A percentile compares a stretch with the other conserved stretches of the same genome.
These are phyloP conservation scores for Dentipellis fragilis DNA, from an alignment of 768 basidiomycete species.

Conservation along the genomic window DNA sequence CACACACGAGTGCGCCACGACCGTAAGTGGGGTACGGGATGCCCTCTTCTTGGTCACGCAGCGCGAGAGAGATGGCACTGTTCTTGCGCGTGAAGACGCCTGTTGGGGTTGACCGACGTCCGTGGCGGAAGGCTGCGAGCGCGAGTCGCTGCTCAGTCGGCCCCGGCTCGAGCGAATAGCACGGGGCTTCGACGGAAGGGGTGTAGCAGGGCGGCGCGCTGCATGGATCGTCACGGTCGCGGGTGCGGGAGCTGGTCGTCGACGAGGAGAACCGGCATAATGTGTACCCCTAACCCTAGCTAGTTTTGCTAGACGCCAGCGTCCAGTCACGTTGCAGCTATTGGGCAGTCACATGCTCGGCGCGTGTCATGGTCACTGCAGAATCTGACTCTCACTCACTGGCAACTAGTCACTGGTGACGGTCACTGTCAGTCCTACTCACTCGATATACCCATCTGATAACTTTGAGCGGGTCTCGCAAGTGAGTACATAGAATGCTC, in stretches of 20 bases:
- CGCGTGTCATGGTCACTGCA: no score
- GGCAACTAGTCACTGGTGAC: no score
- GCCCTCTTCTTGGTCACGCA: slow-evolving; percentile 37
- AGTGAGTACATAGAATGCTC: no score
- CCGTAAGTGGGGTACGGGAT: slow-evolving; percentile 33
- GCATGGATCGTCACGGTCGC: background rate
- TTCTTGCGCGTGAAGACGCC: slow-evolving; percentile 31
- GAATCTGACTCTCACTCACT: no score
- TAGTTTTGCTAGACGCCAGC: no score
- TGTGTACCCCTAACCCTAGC: no score
- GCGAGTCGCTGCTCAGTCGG: slow-evolving; percentile 45
- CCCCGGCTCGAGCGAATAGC: slow-evolving; percentile 46
- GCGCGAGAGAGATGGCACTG: slow-evolving; percentile 30
- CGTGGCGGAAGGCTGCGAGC: slow-evolving; percentile 36
- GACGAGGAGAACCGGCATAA: background rate
- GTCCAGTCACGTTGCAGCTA: no score
- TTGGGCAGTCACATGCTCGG: no score
- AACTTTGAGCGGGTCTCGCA: no score
- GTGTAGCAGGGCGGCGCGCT: slow-evolving; percentile 40
- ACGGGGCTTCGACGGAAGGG: slow-evolving; percentile 41
- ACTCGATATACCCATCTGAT: no score
- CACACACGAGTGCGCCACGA: slow-evolving; percentile 30
- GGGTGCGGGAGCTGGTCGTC: no score
- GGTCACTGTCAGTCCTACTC: no score
- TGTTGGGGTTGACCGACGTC: slow-evolving; percentile 18